A percentile compares a stretch with the other conserved stretches of the same genome.
Conservation (phyloP, 2,329 filamentous ascomycete genomes). For the Exophiala alcalophila region DNA sequence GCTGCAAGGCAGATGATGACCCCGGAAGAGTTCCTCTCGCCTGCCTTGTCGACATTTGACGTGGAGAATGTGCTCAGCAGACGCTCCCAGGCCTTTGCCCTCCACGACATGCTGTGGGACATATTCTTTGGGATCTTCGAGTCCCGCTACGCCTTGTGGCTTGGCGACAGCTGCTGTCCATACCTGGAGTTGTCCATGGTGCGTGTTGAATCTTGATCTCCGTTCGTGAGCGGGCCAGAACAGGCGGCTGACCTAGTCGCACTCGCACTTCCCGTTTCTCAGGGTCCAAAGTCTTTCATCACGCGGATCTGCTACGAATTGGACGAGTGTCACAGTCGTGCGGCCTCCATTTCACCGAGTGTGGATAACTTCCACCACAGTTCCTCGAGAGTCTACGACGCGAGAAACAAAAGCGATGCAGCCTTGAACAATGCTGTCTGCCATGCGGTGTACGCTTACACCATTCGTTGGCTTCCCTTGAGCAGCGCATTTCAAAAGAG, state of each 20-base stretch:
- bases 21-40: neutral
- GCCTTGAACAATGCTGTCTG: conserved; percentile 7
- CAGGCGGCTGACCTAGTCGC: too few species aligned
- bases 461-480: conserved; percentile 10
- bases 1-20: neutral
- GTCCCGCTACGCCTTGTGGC: conserved; percentile 8
- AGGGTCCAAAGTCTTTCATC: too few species aligned
- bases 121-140: conserved; percentile 12
- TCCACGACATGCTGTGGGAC: conserved; percentile 14
- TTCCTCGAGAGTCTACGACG: too few species aligned
- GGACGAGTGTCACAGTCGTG: too few species aligned
- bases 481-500: neutral
- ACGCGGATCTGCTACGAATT: too few species aligned
- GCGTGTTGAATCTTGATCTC: too few species aligned
- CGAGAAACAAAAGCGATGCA: neutral
- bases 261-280: too few species aligned
- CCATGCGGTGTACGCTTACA: conserved; percentile 13
- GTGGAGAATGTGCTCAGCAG: conserved; percentile 1
- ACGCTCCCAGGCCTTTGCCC: neutral
- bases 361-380: too few species aligned
- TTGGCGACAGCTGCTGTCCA: conserved; percentile 11
- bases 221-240: too few species aligned
- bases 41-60: neutral
- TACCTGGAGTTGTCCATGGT: conserved; percentile 7
- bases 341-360: too few species aligned